phyloP scores from a whole-genome alignment of 202 grass and related monocot genomes.

The Musa balbisiana region DNA sequence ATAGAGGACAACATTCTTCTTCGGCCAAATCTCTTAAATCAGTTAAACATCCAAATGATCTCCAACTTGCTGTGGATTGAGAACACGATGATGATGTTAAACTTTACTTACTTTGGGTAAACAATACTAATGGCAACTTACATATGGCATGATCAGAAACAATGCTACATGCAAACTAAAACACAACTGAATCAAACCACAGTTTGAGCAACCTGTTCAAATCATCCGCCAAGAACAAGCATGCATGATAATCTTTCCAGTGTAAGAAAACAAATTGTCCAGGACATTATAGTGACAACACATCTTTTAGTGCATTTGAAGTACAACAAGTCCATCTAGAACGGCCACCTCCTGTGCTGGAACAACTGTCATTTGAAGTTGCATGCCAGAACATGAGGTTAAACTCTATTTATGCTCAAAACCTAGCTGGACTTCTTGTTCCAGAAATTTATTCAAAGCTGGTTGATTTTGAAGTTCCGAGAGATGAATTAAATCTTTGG shows the following conservation, averaged over 20 bases:
- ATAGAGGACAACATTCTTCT: neutral
- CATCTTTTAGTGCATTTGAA: neutral
- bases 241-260: neutral
- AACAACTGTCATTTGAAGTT: neutral
- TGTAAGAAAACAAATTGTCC: neutral
- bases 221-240: neutral
- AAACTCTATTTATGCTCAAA: too few species aligned
- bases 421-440: too few species aligned
- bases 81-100: neutral
- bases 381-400: neutral
- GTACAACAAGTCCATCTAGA: neutral
- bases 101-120: neutral
- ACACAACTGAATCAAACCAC: too few species aligned
- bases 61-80: neutral
- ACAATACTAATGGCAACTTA: neutral
- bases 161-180: too few species aligned
- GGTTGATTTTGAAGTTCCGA: too few species aligned
- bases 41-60: neutral
- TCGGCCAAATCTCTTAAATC: neutral
- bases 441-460: too few species aligned
- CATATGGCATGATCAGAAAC: neutral
- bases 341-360: neutral
- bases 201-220: neutral
- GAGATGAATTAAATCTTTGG: too few species aligned
- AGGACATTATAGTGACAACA: neutral